Base-by-base conservation (phyloP, 129 eudicot species). In the Centrapalus pauciflorus region DNA sequence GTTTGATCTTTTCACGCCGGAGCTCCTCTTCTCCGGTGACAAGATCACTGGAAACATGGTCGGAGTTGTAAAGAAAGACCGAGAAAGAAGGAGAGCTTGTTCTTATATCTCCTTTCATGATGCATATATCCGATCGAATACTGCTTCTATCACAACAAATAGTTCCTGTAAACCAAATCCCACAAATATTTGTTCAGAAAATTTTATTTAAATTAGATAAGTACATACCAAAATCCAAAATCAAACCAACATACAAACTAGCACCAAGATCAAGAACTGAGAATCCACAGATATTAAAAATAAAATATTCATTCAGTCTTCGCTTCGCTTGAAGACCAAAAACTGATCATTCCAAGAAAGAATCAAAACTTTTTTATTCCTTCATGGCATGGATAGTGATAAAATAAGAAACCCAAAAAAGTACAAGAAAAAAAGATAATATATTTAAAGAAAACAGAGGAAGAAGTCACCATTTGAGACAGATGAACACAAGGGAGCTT, bases 101-200 rank as follows among this genome's bases (percentile, higher is more conserved):
- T 80, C 98, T 83, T n/a, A 93, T 85, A 74, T 93, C 96, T 43
- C 98, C 98, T 79, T 80, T 93, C 96, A 93, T 80, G 55, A 79
- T 51, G 41, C 98, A 93, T 34, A 85, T 26, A 64, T 93, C 98
- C 0, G 98, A 74, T 8, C 98, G 74, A 32, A 79, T 45, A 52
- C 92, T 86, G 33, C 78, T 86, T 76, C 98, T 80, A 20, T 93
- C 98, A 63, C 98, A 93, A 74, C 98, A 93, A 3, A 93, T 77
- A 12, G 95, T 88, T 52, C 96, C 98, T 93, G 86, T 29, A 87
- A 27, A 57, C 8, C 40, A 27, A 30, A 38, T 9, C 19, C 20
- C 63, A 61, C 35, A 25, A 57, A 35, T 11, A 0, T 72, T 49
- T 46, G 5, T 17, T 46, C 40, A 64, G 14, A 14, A 14, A 38